Evolutionary conservation across 1,139 yeast genomes (phyloP).

Genomic region (Diutina ranongensis): DNA sequence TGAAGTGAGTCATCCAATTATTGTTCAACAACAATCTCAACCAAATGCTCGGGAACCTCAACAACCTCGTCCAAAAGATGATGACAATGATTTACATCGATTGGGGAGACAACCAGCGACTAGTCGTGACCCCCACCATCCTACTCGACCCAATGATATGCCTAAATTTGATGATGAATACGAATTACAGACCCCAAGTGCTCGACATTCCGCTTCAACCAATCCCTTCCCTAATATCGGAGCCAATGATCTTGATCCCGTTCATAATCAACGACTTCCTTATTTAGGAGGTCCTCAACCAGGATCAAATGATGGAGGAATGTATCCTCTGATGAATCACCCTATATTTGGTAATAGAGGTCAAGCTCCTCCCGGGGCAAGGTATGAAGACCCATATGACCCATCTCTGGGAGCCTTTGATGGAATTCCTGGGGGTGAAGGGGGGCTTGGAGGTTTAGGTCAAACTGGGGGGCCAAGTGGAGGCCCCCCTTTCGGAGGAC

Average conservation of each 20-base stretch:
- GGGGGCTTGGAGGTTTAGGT: neutral
- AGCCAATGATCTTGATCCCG: neutral
- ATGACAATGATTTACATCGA: no score
- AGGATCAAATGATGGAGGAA: neutral
- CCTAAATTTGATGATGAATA: constrained; percentile 20
- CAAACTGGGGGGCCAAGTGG: neutral
- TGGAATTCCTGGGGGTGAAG: neutral
- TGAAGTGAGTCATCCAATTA: neutral
- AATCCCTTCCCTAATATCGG: neutral
- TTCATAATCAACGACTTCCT: neutral
- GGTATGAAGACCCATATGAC: constrained; percentile 2
- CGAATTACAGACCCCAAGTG: constrained; percentile 9
- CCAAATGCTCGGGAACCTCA: neutral
- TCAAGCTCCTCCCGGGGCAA: constrained; percentile 3
- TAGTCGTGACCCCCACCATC: no score
- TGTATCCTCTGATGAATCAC: constrained; percentile 5
- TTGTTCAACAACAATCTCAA: neutral
- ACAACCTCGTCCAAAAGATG: neutral
- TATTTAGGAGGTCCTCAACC: neutral
- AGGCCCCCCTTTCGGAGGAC: neutral
- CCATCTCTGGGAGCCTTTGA: neutral
- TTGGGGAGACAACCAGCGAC: no score
- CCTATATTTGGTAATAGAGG: neutral
- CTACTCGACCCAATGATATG: constrained; percentile 12
- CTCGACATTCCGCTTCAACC: neutral